Percentiles rank a stretch among this genome's conserved stretches.
Evolutionary conservation across 257 asterid genomes (phyloP).

Genomic region (Solanum chmielewskii): DNA sequence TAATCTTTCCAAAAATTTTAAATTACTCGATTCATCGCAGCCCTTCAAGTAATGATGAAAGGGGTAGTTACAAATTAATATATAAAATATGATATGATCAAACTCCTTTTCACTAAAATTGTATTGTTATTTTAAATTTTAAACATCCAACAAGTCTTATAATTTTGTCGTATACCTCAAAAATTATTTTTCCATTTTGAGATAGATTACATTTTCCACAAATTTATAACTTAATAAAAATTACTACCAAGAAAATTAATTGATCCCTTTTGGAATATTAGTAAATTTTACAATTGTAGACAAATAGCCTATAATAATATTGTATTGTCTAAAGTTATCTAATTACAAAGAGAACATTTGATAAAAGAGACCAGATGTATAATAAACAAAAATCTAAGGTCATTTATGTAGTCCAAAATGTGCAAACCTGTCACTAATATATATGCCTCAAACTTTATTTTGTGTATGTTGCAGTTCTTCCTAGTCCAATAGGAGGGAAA

Average conservation of each 20-base stretch:
- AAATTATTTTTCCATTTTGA: neutral
- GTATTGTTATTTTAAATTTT: neutral
- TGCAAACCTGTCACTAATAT: neutral
- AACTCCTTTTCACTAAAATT: neutral
- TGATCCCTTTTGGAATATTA: no score
- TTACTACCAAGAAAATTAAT: no score
- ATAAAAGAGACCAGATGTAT: neutral
- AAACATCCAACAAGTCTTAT: neutral
- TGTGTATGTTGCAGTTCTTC: neutral
- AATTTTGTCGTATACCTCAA: neutral
- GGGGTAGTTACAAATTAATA: no score
- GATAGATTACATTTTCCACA: neutral
- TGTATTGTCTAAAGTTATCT: neutral
- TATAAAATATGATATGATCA: no score
- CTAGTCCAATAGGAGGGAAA: slow-evolving; percentile 2
- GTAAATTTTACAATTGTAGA: no score
- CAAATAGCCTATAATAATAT: no score
- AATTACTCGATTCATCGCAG: no score
- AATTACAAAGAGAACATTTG: neutral
- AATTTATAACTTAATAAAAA: no score
- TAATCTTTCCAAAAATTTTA: no score
- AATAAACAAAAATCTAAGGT: neutral
- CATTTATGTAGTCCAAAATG: neutral
- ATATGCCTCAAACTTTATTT: neutral
- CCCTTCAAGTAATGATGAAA: no score